Percentiles rank a stretch among this genome's conserved stretches.
Evolutionary conservation across 768 basidiomycete genomes (phyloP).

Genomic region (Amanita subjunquillea): DNA sequence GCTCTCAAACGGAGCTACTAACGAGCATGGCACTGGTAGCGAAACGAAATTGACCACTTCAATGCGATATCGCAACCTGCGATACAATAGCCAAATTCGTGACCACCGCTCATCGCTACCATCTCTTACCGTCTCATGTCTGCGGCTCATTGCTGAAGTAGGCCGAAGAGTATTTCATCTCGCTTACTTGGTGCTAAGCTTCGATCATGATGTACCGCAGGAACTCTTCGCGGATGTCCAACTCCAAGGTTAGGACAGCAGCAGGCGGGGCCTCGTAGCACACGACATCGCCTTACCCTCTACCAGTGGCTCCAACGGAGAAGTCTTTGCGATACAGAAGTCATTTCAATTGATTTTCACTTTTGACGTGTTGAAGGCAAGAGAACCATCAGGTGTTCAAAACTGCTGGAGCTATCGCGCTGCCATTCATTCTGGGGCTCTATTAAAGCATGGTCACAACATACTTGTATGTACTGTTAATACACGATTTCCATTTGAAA

Average conservation of each 20-base stretch:
- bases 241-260: not conserved
- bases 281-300: not conserved
- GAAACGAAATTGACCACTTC: not conserved
- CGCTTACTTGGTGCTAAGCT: not conserved
- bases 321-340: not conserved
- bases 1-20: not conserved
- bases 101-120: not conserved
- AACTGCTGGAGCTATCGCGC: not conserved
- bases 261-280: not conserved
- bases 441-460: not conserved
- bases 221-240: constrained; percentile 1
- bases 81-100: not conserved
- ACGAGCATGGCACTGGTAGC: not conserved
- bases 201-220: constrained; percentile 3
- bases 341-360: not conserved
- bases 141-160: not conserved
- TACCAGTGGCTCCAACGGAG: not conserved
- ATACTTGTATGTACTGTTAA: not conserved
- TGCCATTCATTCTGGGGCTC: not conserved
- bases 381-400: not conserved
- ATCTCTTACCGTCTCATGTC: not conserved
- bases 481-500: not conserved
- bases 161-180: not conserved
- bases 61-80: not conserved
- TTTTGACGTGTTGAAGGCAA: not conserved